Conservation (phyloP, 345 rosid species). For the Adansonia digitata region DNA sequence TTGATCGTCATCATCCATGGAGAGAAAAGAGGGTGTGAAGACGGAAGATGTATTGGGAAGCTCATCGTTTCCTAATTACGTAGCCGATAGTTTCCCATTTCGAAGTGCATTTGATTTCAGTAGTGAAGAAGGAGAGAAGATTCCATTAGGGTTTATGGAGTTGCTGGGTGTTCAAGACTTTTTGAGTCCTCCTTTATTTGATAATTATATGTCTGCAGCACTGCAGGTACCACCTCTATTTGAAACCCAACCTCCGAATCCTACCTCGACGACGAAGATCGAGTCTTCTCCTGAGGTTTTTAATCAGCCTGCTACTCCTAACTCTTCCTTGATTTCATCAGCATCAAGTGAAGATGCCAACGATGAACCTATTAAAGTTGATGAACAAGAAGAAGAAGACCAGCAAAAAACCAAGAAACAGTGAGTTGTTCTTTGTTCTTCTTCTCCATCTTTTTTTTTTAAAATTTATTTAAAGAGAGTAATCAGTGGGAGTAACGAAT, state of each 20-base stretch:
- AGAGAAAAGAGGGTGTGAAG: constrained; percentile 28
- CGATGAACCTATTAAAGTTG: constrained; percentile 32
- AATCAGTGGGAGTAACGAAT: neutral
- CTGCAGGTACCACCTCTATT: constrained; percentile 14
- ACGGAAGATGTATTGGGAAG: constrained; percentile 35
- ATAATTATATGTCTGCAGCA: no score
- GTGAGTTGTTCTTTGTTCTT: constrained; percentile 39
- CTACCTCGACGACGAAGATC: constrained; percentile 27
- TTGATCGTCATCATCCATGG: constrained; percentile 18
- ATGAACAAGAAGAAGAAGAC: constrained; percentile 38
- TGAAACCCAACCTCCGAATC: constrained; percentile 26
- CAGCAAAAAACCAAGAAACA: constrained; percentile 40
- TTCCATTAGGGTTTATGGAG: constrained; percentile 72
- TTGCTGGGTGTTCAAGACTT: constrained; percentile 56
- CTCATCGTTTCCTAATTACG: constrained; percentile 38
- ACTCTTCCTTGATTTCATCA: constrained; percentile 79
- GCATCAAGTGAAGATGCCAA: constrained; percentile 67
- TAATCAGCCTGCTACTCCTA: constrained; percentile 76
- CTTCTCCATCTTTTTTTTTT: neutral
- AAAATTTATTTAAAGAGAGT: neutral
- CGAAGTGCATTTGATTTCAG: constrained; percentile 42
- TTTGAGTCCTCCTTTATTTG: constrained; percentile 36
- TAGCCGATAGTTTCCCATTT: constrained; percentile 26
- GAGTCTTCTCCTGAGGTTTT: constrained; percentile 41
- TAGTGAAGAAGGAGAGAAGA: constrained; percentile 37